A percentile compares a stretch with the other conserved stretches of the same genome.
phyloP scores from a whole-genome alignment of 371 early-diverging fungal species.

The Mortierella sp. region DNA sequence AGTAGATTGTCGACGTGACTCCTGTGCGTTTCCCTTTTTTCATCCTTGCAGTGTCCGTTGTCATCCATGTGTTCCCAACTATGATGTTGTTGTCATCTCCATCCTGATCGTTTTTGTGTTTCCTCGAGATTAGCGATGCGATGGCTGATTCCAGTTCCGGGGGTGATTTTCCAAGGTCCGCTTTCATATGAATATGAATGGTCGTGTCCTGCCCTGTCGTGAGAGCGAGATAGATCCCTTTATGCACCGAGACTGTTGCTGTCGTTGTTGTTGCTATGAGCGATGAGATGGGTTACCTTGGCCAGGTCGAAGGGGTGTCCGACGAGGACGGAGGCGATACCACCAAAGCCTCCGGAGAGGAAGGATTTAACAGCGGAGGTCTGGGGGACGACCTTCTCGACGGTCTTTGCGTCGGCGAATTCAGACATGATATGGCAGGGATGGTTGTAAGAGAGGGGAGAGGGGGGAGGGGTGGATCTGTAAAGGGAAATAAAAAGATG shows the following conservation, averaged over 20 bases:
- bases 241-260: too few relatives aligned
- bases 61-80: too few relatives aligned
- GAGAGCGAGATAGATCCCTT: too few relatives aligned
- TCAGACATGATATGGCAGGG: constrained; percentile 28
- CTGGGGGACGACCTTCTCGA: constrained; percentile 46
- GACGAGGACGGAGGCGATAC: constrained; percentile 80
- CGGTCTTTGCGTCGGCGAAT: constrained; percentile 30
- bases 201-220: too few relatives aligned
- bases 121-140: not conserved
- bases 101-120: not conserved
- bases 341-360: constrained; percentile 95
- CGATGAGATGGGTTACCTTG: constrained; percentile 69
- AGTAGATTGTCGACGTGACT: too few relatives aligned
- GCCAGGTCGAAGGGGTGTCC: constrained; percentile 90
- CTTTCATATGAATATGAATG: not conserved
- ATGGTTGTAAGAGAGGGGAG: constrained; percentile 13
- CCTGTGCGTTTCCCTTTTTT: not conserved
- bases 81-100: not conserved
- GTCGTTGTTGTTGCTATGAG: not conserved
- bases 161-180: not conserved
- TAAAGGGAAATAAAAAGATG: not conserved
- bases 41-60: too few relatives aligned
- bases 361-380: constrained; percentile 85
- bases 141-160: not conserved
- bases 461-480: constrained; percentile 13